These are phyloP conservation scores for Amniculicola lignicola DNA, from an alignment of 495 filamentous ascomycete genomes.

Conservation along the genomic window DNA sequence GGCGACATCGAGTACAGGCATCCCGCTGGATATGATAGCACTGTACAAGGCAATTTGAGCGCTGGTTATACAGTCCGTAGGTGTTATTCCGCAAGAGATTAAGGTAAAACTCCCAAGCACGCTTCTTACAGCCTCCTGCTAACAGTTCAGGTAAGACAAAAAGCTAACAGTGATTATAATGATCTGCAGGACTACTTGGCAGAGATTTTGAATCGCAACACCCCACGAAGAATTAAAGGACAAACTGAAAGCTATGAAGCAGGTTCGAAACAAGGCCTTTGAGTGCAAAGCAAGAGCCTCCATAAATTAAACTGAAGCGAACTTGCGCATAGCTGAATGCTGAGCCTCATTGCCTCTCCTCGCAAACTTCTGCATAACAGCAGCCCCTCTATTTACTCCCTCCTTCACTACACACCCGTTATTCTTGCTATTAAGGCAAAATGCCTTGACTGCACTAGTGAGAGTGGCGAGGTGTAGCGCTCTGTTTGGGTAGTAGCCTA, in stretches of 20 bases:
- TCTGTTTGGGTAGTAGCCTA: conserved; percentile 27
- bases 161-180: conserved; percentile 16
- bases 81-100: conserved; percentile 27
- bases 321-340: conserved; percentile 25
- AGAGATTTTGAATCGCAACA: conserved; percentile 12
- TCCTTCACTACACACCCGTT: conserved; percentile 23
- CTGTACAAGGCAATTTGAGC: conserved; percentile 19
- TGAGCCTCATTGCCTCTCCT: conserved; percentile 21
- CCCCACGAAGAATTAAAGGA: conserved; percentile 18
- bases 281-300: conserved; percentile 25
- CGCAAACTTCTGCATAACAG: conserved; percentile 14
- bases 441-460: conserved; percentile 17
- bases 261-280: conserved; percentile 24
- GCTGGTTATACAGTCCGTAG: conserved; percentile 1
- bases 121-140: neutral
- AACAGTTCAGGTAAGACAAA: conserved; percentile 13
- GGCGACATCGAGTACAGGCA: conserved; percentile 15
- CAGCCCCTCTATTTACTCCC: conserved; percentile 27
- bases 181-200: conserved; percentile 15
- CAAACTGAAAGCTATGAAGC: conserved; percentile 23
- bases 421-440: conserved; percentile 27
- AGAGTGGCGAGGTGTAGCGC: conserved; percentile 21
- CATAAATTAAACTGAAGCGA: conserved; percentile 28
- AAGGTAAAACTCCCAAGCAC: conserved; percentile 23
- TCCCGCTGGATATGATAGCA: conserved; percentile 19